Evolutionary conservation across 306 rosid species (phyloP), one percentile per base, ranked within the genome.

Genomic region (Rosa multiflora): DNA sequence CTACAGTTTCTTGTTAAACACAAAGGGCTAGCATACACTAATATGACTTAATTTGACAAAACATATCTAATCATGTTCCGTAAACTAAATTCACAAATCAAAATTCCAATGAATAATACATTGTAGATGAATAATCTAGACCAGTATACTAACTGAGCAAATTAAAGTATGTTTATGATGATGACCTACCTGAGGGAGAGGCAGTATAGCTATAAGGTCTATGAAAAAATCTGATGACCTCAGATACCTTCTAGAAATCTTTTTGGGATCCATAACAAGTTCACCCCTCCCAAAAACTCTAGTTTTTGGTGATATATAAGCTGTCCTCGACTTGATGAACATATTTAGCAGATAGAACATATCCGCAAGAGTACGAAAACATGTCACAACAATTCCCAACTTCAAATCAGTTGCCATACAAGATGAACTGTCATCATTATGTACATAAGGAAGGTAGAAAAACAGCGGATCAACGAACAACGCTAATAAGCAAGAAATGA

Each of bases 251-350:
- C 56, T 82, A 0, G 90, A 90, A 76, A 94, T 94, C 85, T 80
- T 78, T 49, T 76, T 75, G 0, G 87, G 89, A 88, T 92, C 95
- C 88, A 81, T 89, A 74, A 94, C 97, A 67, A 94, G 94, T 76
- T 94, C 99, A 21, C 99, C 99, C 75, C 86, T 89, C 6, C 99
- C 99, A 74, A 92, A 92, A 67, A 92, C 89, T 88, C 99, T 90
- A 40, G 99, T 91, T 78, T 90, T 88, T 2, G 97, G 97, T 1
- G 97, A 84, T n/a, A 92, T 86, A 79, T 87, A 94, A 64, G 99
- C 97, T 4, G 93, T 91, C 81, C 99, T 88, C 73, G 87, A 92
- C 90, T 92, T 94, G 8, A 94, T 79, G 80, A 73, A 68, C 85
- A 92, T 83, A 82, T 94, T 89, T 55, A 92, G 62, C 77, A 91